A percentile compares a stretch with the other conserved stretches of the same genome.
These are phyloP conservation scores for Pholiota molesta DNA, from an alignment of 768 basidiomycete species.

Conservation along the genomic window DNA sequence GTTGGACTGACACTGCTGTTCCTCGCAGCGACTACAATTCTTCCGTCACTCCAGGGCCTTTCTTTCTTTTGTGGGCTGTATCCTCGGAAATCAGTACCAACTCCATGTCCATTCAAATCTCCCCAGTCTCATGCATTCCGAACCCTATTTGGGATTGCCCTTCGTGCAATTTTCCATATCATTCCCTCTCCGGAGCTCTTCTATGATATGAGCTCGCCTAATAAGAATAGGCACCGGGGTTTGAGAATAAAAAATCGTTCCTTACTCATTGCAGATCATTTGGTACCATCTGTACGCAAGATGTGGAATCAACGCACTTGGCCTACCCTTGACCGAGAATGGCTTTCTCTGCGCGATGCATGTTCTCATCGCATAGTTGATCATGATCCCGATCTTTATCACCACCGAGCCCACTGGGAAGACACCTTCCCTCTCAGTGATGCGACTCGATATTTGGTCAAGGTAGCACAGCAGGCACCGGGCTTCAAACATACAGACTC, in stretches of 20 bases:
- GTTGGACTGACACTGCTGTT: slow-evolving; percentile 16
- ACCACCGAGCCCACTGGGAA: not conserved
- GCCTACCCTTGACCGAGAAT: not conserved
- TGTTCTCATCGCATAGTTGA: not conserved
- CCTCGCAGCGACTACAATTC: slow-evolving; percentile 14
- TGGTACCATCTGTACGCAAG: not conserved
- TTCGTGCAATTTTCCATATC: not conserved
- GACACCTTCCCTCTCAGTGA: slow-evolving; percentile 16
- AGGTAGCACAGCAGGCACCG: not conserved
- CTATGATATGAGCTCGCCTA: too few relatives aligned
- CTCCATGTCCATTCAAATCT: slow-evolving; percentile 20
- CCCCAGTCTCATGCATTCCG: slow-evolving; percentile 18
- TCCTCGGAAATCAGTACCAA: not conserved
- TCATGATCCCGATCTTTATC: not conserved
- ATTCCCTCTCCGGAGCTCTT: not conserved
- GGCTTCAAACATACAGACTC: slow-evolving; percentile 13
- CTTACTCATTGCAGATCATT: not conserved
- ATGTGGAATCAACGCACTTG: not conserved
- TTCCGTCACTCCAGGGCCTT: slow-evolving; percentile 13
- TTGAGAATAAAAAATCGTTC: not conserved
- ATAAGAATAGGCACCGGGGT: too few relatives aligned
- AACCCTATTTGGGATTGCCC: not conserved
- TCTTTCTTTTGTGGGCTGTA: slow-evolving; percentile 1
- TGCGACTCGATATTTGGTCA: slow-evolving; percentile 8
- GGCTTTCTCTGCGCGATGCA: slow-evolving; percentile 2